Conservation (phyloP, 257 asterid species). For the Nicotiana obtusifolia region DNA sequence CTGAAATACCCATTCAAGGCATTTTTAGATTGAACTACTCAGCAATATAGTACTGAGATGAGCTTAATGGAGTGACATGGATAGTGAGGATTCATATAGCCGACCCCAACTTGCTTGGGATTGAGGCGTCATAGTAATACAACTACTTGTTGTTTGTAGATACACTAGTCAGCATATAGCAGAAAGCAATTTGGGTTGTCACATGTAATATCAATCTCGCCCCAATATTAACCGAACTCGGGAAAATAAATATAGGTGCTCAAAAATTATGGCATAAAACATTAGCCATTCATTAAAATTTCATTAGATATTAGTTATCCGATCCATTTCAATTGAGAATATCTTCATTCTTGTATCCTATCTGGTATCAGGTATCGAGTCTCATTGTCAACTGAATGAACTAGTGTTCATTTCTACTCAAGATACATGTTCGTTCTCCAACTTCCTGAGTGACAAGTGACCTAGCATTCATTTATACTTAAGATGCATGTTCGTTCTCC, state of each 20-base stretch:
- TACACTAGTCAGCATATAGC: neutral
- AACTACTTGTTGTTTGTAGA: neutral
- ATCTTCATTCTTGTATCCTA: neutral
- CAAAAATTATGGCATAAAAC: neutral
- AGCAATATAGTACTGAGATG: neutral
- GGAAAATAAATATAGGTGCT: neutral
- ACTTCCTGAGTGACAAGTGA: neutral
- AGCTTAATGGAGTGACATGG: slow-evolving; percentile 2
- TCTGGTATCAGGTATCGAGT: neutral
- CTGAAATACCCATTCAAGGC: neutral
- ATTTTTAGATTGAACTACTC: neutral
- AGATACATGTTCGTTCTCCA: neutral
- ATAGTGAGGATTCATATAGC: neutral
- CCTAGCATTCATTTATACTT: neutral
- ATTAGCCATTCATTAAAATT: neutral
- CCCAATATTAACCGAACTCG: neutral
- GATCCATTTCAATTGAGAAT: neutral
- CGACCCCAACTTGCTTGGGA: neutral
- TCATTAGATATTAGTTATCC: neutral
- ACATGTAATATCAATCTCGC: neutral
- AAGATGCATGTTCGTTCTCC: neutral
- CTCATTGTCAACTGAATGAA: neutral
- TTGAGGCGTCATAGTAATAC: neutral
- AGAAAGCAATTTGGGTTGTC: neutral
- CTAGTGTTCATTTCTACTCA: neutral